These are phyloP conservation scores for Russula sp. DNA, from an alignment of 768 basidiomycete genomes.

Conservation along the genomic window DNA sequence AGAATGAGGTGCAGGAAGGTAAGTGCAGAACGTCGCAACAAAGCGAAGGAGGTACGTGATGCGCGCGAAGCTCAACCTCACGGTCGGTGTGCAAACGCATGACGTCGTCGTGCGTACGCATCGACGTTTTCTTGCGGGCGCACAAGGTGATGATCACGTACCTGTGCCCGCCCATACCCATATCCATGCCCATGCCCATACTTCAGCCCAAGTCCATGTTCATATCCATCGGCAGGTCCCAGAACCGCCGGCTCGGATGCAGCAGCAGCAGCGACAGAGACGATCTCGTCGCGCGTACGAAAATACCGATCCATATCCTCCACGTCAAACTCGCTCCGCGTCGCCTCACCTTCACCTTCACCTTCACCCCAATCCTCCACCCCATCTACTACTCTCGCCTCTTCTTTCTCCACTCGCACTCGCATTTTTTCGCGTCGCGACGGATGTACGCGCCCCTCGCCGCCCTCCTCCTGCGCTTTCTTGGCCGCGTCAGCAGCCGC, in stretches of 20 bases:
- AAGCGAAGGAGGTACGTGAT: neutral
- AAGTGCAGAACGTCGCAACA: neutral
- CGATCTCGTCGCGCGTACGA: conserved; percentile 32
- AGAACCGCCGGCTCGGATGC: neutral
- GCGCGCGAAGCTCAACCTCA: neutral
- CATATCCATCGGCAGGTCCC: no score
- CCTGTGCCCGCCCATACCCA: neutral
- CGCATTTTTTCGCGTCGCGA: neutral
- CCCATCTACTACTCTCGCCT: neutral
- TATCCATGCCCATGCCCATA: neutral
- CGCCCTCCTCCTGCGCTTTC: conserved; percentile 7
- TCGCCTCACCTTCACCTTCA: neutral
- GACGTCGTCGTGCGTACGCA: neutral
- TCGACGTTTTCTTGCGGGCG: neutral
- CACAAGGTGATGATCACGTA: neutral
- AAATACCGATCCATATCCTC: conserved; percentile 76
- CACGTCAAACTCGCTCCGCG: conserved; percentile 52
- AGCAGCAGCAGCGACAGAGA: neutral
- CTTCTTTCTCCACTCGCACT: neutral
- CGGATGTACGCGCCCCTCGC: no score
- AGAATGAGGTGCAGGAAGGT: no score
- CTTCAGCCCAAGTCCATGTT: neutral
- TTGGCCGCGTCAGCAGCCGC: conserved; percentile 2
- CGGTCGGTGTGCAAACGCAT: neutral
- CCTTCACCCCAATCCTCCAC: conserved; percentile 10